These are phyloP conservation scores for Mycena rebaudengoi DNA, from an alignment of 768 basidiomycete genomes.

Conservation along the genomic window DNA sequence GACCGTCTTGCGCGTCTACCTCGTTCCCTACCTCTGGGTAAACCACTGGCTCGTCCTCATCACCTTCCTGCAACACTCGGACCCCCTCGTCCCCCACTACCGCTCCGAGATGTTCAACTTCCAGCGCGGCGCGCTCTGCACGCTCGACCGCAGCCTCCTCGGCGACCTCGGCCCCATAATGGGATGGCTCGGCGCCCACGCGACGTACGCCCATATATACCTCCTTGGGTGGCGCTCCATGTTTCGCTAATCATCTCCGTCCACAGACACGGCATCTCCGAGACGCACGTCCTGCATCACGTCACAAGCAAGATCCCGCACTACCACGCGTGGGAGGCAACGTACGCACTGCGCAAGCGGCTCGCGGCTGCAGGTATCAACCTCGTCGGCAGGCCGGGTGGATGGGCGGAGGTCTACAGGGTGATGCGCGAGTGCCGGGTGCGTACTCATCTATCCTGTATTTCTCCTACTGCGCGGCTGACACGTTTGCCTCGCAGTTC, in stretches of 20 bases:
- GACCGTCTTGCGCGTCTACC: slow-evolving; percentile 80
- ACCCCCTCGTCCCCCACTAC: slow-evolving; percentile 67
- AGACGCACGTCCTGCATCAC: slow-evolving; percentile 72
- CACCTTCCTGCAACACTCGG: slow-evolving; percentile 71
- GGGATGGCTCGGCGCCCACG: slow-evolving; percentile 61
- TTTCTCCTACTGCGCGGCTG: not conserved
- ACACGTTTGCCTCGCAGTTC: slow-evolving; percentile 42
- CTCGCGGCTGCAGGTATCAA: slow-evolving; percentile 51
- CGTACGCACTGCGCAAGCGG: slow-evolving; percentile 62
- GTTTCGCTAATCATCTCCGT: not conserved
- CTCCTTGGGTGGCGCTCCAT: not conserved
- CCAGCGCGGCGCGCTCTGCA: slow-evolving; percentile 64
- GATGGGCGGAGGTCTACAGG: slow-evolving; percentile 57
- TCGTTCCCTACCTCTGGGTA: slow-evolving; percentile 87
- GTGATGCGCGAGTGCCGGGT: slow-evolving; percentile 53
- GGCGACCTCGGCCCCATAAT: slow-evolving; percentile 60
- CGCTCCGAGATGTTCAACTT: slow-evolving; percentile 59
- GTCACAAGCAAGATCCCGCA: slow-evolving; percentile 73
- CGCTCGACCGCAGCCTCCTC: slow-evolving; percentile 61
- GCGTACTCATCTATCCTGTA: slow-evolving; percentile 4
- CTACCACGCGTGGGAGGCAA: slow-evolving; percentile 71
- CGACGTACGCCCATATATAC: slow-evolving; percentile 38
- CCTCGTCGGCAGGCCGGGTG: slow-evolving; percentile 54
- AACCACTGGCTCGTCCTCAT: slow-evolving; percentile 50
- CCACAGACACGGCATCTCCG: slow-evolving; percentile 60